phyloP scores from a whole-genome alignment of 148 eudicot genomes.

The Spergularia bocconei region DNA sequence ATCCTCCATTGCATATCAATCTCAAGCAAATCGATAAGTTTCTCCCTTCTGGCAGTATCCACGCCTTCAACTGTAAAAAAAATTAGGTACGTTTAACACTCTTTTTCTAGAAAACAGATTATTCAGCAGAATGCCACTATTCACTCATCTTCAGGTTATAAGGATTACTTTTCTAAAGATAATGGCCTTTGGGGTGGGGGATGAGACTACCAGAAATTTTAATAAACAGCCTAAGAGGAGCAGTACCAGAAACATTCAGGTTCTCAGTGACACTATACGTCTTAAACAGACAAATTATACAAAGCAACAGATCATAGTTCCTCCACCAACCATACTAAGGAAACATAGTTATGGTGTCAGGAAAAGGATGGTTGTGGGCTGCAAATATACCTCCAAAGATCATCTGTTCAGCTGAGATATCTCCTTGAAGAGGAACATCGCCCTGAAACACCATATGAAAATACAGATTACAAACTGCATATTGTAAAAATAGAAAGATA shows the following conservation, averaged over 20 bases:
- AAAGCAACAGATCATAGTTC: background rate
- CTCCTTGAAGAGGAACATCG: conserved; percentile 95
- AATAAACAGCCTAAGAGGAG: background rate
- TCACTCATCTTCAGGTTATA: background rate
- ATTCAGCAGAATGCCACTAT: background rate
- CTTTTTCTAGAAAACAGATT: background rate
- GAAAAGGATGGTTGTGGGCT: too few relatives aligned
- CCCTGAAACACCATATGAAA: conserved; percentile 51
- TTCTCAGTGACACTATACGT: background rate
- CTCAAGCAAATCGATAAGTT: conserved; percentile 76
- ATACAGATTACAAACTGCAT: conserved; percentile 21
- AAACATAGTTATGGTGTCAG: background rate
- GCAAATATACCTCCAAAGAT: conserved; percentile 70
- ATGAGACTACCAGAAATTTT: background rate
- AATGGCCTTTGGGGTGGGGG: background rate
- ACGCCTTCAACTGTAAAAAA: conserved; percentile 72
- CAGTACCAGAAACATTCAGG: background rate
- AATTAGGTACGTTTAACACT: conserved; percentile 4
- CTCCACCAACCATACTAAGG: background rate
- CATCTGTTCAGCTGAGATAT: conserved; percentile 95
- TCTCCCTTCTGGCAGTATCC: conserved; percentile 82
- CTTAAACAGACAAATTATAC: background rate
- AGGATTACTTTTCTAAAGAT: background rate
- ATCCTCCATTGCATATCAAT: conserved; percentile 91
- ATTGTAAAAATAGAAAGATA: background rate